These are phyloP conservation scores for Oidium heveae DNA, from an alignment of 2,329 filamentous ascomycete genomes.

Conservation along the genomic window DNA sequence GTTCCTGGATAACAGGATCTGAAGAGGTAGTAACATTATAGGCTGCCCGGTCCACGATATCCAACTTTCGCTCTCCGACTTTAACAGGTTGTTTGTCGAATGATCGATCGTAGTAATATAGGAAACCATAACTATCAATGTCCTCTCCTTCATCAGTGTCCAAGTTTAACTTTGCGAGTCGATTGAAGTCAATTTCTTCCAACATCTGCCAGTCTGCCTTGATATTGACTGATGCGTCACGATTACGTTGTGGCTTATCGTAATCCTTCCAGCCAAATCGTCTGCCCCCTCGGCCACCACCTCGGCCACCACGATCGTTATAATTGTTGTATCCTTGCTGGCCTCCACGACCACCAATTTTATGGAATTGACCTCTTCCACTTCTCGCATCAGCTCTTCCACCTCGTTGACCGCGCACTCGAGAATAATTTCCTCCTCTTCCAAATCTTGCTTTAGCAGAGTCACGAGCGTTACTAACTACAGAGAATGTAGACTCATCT, in stretches of 20 bases:
- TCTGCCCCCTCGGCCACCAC: slow-evolving; percentile 50
- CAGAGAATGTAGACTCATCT: slow-evolving; percentile 92
- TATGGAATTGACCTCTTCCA: slow-evolving; percentile 37
- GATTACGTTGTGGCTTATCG: slow-evolving; percentile 90
- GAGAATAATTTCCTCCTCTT: slow-evolving; percentile 73
- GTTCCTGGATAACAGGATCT: slow-evolving; percentile 89
- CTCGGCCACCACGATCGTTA: slow-evolving; percentile 41
- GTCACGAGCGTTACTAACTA: slow-evolving; percentile 85
- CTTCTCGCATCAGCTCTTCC: slow-evolving; percentile 46
- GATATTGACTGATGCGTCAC: slow-evolving; percentile 87
- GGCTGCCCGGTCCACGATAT: slow-evolving; percentile 71
- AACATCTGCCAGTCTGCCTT: slow-evolving; percentile 87
- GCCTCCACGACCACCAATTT: slow-evolving; percentile 44
- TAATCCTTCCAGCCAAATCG: slow-evolving; percentile 97
- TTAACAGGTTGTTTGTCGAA: slow-evolving; percentile 90
- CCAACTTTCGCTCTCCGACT: slow-evolving; percentile 65
- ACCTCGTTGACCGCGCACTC: slow-evolving; percentile 45
- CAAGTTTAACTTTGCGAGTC: slow-evolving; percentile 82
- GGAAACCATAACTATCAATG: slow-evolving; percentile 82
- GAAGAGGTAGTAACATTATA: slow-evolving; percentile 97
- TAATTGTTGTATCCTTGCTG: slow-evolving; percentile 41
- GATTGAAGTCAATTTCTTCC: slow-evolving; percentile 97
- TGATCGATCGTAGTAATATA: slow-evolving; percentile 91
- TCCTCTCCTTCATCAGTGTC: slow-evolving; percentile 91
- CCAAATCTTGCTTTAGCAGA: slow-evolving; percentile 68